phyloP scores from a whole-genome alignment of 768 basidiomycete species.

The Rubroboletus satanas region DNA sequence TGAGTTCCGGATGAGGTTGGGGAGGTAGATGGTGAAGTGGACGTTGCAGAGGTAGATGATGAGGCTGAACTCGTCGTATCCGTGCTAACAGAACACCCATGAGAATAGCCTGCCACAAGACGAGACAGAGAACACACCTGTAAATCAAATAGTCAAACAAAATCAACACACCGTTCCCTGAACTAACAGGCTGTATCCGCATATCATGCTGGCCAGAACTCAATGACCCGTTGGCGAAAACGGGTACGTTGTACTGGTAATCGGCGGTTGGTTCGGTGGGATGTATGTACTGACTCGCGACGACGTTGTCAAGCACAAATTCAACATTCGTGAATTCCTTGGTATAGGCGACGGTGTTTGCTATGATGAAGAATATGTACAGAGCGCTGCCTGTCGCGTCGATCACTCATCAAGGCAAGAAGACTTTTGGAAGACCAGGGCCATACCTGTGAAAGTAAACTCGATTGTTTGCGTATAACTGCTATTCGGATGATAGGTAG shows the following conservation, averaged over 20 bases:
- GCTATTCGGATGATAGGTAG: not conserved
- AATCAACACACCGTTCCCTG: not conserved
- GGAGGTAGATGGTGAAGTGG: not conserved
- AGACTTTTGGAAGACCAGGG: not conserved
- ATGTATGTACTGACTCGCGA: constrained; percentile 1
- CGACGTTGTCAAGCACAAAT: constrained; percentile 7
- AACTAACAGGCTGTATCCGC: constrained; percentile 4
- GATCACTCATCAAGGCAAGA: not conserved
- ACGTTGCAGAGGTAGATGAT: not conserved
- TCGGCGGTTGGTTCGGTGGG: not conserved
- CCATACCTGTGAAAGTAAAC: constrained; percentile 12
- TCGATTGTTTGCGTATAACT: not conserved
- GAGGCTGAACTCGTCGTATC: not conserved
- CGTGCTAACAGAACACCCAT: not conserved
- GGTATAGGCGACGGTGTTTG: not conserved
- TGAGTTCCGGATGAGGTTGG: not conserved
- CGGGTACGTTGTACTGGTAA: constrained; percentile 13
- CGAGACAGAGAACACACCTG: not conserved
- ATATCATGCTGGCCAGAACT: constrained; percentile 4
- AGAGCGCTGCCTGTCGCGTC: constrained; percentile 6
- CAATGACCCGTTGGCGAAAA: constrained; percentile 1
- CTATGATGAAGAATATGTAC: constrained; percentile 19
- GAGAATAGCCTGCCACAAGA: not conserved
- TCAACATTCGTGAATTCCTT: not conserved
- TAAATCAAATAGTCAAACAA: constrained; percentile 16